phyloP scores from a whole-genome alignment of 345 rosid species.

The Cardamine occulta region DNA sequence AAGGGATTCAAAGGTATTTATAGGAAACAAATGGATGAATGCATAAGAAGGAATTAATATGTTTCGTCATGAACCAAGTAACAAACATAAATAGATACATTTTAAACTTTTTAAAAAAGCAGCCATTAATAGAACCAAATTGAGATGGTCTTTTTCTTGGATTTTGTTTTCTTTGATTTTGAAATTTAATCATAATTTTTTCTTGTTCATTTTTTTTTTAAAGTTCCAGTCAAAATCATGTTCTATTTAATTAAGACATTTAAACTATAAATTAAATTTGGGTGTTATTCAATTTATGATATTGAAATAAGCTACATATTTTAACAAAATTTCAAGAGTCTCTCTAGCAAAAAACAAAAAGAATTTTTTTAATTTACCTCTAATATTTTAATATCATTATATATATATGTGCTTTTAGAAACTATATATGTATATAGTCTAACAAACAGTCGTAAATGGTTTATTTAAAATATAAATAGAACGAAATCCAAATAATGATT shows the following conservation, averaged over 20 bases:
- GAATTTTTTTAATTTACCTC: not conserved
- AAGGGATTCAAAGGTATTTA: constrained; percentile 6
- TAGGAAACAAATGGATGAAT: constrained; percentile 11
- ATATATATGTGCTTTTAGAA: not conserved
- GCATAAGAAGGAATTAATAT: constrained; percentile 8
- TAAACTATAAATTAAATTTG: not conserved
- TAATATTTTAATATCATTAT: not conserved
- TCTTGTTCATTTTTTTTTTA: not conserved
- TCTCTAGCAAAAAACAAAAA: not conserved
- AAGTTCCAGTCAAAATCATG: not conserved
- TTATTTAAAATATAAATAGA: too few relatives aligned
- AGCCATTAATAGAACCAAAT: constrained; percentile 14
- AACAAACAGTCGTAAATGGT: not conserved
- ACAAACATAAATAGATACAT: constrained; percentile 28
- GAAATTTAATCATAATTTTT: not conserved
- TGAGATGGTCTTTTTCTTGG: not conserved
- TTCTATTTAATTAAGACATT: not conserved
- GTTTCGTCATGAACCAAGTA: constrained; percentile 22
- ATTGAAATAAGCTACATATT: not conserved
- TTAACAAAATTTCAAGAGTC: not conserved
- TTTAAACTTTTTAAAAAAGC: not conserved
- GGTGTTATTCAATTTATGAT: not conserved
- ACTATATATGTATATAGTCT: not conserved
- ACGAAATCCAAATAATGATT: too few relatives aligned
- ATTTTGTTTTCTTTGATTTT: not conserved